These are phyloP conservation scores for Parachlorella kessleri DNA, from an alignment of 139 green algal species.

Conservation along the genomic window DNA sequence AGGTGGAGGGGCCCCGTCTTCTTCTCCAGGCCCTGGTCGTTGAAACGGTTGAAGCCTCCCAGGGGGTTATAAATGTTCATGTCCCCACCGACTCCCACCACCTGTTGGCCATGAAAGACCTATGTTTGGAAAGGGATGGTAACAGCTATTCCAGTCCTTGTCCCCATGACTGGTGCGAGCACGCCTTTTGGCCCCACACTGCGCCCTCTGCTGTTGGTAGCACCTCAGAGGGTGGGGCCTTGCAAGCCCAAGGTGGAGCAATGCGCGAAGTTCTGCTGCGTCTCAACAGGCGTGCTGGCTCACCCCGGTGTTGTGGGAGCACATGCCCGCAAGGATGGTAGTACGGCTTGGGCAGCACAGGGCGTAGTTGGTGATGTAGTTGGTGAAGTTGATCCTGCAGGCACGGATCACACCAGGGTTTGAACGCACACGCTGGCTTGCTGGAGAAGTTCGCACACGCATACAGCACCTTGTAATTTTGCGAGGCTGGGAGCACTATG, in stretches of 20 bases:
- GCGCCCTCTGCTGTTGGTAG: no score
- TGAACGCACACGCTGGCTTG: no score
- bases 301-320: slow-evolving; percentile 5
- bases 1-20: slow-evolving; percentile 2
- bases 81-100: slow-evolving; percentile 5
- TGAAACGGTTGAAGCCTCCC: slow-evolving; percentile 8
- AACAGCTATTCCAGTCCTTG: no score
- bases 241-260: no score
- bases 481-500: neutral
- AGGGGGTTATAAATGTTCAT: neutral
- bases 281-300: neutral
- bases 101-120: neutral
- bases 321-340: neutral
- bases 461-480: no score
- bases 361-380: neutral
- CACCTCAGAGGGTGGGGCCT: no score
- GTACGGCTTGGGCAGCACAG: slow-evolving; percentile 1
- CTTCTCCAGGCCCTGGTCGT: slow-evolving; percentile 2
- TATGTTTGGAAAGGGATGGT: no score
- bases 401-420: no score
- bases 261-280: no score
- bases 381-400: slow-evolving; percentile 12
- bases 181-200: no score
- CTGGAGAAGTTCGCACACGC: no score
- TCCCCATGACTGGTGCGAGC: no score